A percentile compares a stretch with the other conserved stretches of the same genome.
Conservation (phyloP, 345 rosid genomes). For the Linum lewisii region DNA sequence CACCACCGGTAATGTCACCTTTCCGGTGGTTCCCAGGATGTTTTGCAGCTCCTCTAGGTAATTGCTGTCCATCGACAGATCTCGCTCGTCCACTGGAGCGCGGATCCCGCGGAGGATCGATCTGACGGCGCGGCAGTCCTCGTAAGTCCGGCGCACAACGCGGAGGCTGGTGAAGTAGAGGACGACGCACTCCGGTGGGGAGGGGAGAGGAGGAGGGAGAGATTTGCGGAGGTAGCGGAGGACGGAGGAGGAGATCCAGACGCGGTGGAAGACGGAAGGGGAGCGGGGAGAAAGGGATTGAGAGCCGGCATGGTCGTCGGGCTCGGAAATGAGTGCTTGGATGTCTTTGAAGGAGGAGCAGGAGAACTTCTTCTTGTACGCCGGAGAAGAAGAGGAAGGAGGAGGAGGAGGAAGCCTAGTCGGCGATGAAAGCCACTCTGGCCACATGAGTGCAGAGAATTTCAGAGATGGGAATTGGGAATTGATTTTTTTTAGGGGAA, state of each 20-base stretch:
- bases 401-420: not conserved
- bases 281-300: not conserved
- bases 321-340: not conserved
- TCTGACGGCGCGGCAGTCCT: conserved; percentile 2
- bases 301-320: not conserved
- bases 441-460: conserved; percentile 6
- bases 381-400: not conserved
- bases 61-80: not conserved
- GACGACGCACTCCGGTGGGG: not conserved
- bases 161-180: conserved; percentile 6
- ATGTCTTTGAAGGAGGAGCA: conserved; percentile 3
- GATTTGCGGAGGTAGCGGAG: not conserved
- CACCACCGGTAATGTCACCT: conserved; percentile 29
- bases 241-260: conserved; percentile 8
- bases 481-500: not conserved
- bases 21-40: not conserved
- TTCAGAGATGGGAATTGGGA: not conserved
- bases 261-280: conserved; percentile 4
- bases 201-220: not conserved
- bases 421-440: conserved; percentile 1
- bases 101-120: conserved; percentile 3
- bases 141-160: conserved; percentile 4
- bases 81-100: not conserved
- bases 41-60: not conserved
- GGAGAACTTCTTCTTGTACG: not conserved